Evolutionary conservation across 495 filamentous ascomycete genomes (phyloP), one percentile per base, ranked within the genome.

Genomic region (Copromyces sp.): DNA sequence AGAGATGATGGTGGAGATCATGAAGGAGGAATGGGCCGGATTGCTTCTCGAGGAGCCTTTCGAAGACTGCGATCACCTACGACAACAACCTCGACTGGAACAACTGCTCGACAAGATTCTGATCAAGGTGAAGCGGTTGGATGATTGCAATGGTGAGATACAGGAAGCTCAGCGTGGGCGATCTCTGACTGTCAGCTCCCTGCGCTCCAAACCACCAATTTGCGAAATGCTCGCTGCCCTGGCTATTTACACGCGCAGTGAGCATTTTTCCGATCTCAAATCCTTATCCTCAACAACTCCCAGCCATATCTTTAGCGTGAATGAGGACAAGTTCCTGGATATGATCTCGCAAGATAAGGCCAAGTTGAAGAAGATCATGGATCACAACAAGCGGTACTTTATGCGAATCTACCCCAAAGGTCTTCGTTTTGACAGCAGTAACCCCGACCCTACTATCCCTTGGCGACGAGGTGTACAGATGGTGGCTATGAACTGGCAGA

Each of bases 401-500:
- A 97, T 97, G 94, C 90, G 95, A 0, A 91, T 93, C 24, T 98
- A 95, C 75, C 95, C 95, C 16, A 92, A 90, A 38, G 92, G 92
- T 3, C 83, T 89, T 37, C 90, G 95, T 2, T 85, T 97, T 69
- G 87, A 88, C 74, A 96, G 93, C 39, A 94, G 93, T 20, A 98
- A 98, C 75, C 89, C 90, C 2, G 93, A 97, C 76, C 95, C 95
- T 3, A 87, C 87, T 9, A 85, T 89, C 44, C 93, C 92, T 83
- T 98, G 95, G 95, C 86, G 93, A 2, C 87, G 90, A 45, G 95
- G 95, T 16, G 92, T 94, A 3, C 95, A 98, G 80, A 91, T 97
- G 79, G 94, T 95, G 4, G 95, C 95, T 6, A 86, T 98, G 78
- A 98, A 98, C 81, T 97, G 95, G 94, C 95, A 98, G 75, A 90